phyloP scores from a whole-genome alignment of 1,139 yeast species.

The Candida sojae region DNA sequence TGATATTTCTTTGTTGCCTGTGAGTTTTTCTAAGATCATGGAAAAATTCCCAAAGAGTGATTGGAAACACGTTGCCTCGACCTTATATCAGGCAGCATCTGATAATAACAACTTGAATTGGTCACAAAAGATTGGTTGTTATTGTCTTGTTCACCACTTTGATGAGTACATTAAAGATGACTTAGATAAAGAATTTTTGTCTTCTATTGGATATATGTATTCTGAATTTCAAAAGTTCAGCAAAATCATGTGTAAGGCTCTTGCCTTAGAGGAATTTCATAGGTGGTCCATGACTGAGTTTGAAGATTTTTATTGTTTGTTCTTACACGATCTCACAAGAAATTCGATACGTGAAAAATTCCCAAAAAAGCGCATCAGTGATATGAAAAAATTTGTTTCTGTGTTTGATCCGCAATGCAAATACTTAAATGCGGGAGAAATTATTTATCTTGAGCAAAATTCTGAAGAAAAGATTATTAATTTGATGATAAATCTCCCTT shows the following conservation, averaged over 20 bases:
- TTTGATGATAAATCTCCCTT: not conserved
- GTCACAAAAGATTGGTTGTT: conserved; percentile 5
- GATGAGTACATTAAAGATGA: not conserved
- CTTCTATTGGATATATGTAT: not conserved
- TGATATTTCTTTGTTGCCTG: not conserved
- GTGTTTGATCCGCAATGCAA: not conserved
- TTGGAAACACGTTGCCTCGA: conserved; percentile 4
- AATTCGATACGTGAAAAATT: conserved; percentile 2
- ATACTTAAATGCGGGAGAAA: not conserved
- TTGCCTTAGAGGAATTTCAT: not conserved
- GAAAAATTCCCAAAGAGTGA: not conserved
- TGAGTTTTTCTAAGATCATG: conserved; percentile 1
- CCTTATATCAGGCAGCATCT: not conserved
- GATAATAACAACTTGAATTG: not conserved
- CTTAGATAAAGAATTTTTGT: not conserved
- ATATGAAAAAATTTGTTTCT: not conserved
- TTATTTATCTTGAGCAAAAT: not conserved
- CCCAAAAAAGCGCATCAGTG: not conserved
- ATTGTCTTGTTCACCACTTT: conserved; percentile 6
- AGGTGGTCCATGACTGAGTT: not conserved
- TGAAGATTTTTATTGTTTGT: not conserved
- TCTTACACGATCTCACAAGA: conserved; percentile 6
- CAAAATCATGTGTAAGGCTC: not conserved
- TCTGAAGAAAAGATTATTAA: not conserved
- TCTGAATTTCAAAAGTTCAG: not conserved